phyloP scores from a whole-genome alignment of 2,329 filamentous ascomycete genomes.

The Helotiales sp. region DNA sequence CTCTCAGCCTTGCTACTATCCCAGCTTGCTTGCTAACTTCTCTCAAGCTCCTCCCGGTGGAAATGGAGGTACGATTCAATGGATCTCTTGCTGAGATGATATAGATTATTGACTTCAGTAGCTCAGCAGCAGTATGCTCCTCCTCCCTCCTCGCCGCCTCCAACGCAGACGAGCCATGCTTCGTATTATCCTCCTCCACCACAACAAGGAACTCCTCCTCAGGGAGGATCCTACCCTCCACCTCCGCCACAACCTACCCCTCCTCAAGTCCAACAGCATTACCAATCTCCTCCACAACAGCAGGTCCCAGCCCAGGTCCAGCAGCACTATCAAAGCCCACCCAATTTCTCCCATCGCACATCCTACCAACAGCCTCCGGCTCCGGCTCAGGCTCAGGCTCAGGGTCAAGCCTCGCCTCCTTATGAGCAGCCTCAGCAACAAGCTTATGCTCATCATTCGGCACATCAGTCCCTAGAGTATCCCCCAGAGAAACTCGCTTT shows the following conservation, averaged over 20 bases:
- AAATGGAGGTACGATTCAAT: conserved; percentile 32
- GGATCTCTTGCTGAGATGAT: neutral
- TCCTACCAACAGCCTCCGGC: conserved; percentile 41
- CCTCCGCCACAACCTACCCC: conserved; percentile 34
- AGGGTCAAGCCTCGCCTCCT: conserved; percentile 17
- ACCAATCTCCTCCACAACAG: conserved; percentile 20
- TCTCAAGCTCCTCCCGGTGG: conserved; percentile 40
- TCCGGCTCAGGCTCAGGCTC: conserved; percentile 13
- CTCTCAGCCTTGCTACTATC: conserved; percentile 13
- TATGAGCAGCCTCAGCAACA: conserved; percentile 36
- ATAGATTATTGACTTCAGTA: conserved; percentile 20
- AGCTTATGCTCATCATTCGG: conserved; percentile 27
- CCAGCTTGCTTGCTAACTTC: conserved; percentile 29
- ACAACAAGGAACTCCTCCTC: conserved; percentile 37
- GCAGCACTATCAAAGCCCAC: conserved; percentile 35
- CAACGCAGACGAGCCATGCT: conserved; percentile 36
- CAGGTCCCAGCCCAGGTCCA: conserved; percentile 33
- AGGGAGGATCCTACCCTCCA: conserved; percentile 35
- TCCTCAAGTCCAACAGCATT: conserved; percentile 23
- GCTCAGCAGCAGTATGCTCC: conserved; percentile 40
- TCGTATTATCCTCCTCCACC: conserved; percentile 45
- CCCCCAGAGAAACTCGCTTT: conserved; percentile 40
- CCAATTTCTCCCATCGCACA: conserved; percentile 43
- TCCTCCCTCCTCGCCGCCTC: conserved; percentile 41
- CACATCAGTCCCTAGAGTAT: conserved; percentile 31